Evolutionary conservation across 768 basidiomycete species (phyloP).

Genomic region (Hortiboletus campestris): DNA sequence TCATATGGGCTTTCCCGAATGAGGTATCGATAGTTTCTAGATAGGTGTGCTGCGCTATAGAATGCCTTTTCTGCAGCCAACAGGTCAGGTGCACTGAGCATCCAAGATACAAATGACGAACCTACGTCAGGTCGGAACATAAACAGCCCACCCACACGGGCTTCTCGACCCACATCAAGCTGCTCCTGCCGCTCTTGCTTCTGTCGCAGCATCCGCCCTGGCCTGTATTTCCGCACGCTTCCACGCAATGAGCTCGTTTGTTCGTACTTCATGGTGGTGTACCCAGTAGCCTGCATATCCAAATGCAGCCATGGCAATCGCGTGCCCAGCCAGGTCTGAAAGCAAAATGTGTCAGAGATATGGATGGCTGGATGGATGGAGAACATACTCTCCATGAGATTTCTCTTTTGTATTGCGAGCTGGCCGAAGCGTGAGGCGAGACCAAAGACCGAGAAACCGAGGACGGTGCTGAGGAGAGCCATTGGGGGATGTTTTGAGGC

Average conservation of each 20-base stretch:
- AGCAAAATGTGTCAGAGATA: neutral
- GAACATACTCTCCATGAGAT: constrained; percentile 75
- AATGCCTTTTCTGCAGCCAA: constrained; percentile 4
- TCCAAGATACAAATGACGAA: constrained; percentile 15
- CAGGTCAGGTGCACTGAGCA: constrained; percentile 5
- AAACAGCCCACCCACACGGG: neutral
- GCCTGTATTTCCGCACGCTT: constrained; percentile 61
- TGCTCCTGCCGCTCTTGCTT: constrained; percentile 18
- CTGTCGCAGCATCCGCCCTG: constrained; percentile 34
- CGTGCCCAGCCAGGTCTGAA: constrained; percentile 71
- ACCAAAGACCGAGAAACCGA: constrained; percentile 81
- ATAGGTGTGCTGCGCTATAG: constrained; percentile 8
- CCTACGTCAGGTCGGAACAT: constrained; percentile 14
- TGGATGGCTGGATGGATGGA: neutral
- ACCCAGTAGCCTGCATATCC: constrained; percentile 76
- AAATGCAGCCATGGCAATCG: constrained; percentile 65
- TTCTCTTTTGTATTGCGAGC: constrained; percentile 79
- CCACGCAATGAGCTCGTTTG: constrained; percentile 57
- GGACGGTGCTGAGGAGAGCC: constrained; percentile 64
- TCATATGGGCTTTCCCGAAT: neutral
- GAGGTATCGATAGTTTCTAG: constrained; percentile 19
- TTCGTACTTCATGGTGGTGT: constrained; percentile 63
- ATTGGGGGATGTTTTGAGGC: constrained; percentile 33
- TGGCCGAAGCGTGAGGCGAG: constrained; percentile 83
- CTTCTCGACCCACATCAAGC: constrained; percentile 16